Evolutionary conservation across 1,139 yeast species (phyloP).

Genomic region (Lodderomyces beijingensis): DNA sequence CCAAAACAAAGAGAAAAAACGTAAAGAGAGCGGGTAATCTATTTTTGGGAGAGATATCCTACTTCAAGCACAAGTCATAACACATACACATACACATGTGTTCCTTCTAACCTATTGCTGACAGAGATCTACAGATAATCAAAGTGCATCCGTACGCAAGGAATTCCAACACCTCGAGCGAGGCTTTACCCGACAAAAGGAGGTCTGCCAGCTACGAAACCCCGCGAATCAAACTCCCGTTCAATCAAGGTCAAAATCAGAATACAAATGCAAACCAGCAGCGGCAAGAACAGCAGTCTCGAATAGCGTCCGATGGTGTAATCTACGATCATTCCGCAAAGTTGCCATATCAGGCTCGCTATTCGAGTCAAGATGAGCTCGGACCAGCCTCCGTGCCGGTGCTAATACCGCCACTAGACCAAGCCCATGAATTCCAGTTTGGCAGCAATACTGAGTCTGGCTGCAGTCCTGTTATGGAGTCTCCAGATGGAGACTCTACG

Average conservation of each 20-base stretch:
- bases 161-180: conserved; percentile 6
- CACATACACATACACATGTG: too few species aligned
- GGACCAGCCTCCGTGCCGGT: too few species aligned
- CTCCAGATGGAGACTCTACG: conserved; percentile 10
- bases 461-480: conserved; percentile 14
- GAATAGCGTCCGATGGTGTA: conserved; percentile 18
- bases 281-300: too few species aligned
- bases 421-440: background rate
- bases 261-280: background rate
- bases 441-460: background rate
- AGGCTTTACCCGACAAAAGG: conserved; percentile 13
- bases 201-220: conserved; percentile 30
- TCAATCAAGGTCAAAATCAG: background rate
- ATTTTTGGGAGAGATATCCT: too few species aligned
- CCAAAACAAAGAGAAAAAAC: too few species aligned
- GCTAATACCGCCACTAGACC: background rate
- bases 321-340: conserved; percentile 9
- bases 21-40: too few species aligned
- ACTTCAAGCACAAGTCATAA: too few species aligned
- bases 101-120: too few species aligned
- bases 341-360: too few species aligned
- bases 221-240: conserved; percentile 20
- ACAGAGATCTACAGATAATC: too few species aligned
- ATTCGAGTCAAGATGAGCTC: too few species aligned
- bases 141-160: conserved; percentile 7